Evolutionary conservation across 352 stramenopile species (phyloP).

Genomic region (Globisporangium apiculatum): DNA sequence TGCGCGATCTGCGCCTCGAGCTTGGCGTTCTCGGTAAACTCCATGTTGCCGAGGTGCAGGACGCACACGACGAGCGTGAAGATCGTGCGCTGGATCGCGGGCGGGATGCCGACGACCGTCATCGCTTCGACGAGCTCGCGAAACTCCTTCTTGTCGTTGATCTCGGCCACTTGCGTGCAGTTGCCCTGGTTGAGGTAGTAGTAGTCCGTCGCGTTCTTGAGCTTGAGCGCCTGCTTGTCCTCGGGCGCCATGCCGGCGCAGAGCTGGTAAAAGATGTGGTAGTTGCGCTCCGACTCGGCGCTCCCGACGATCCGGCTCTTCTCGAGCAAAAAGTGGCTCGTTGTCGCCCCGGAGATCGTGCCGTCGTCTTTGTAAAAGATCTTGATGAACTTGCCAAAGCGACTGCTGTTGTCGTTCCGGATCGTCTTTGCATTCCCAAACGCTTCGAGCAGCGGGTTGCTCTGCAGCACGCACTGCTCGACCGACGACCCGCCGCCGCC

Average conservation of each 20-base stretch:
- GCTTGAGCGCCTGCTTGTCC: constrained; percentile 67
- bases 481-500: constrained; percentile 42
- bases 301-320: constrained; percentile 96
- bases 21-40: constrained; percentile 86
- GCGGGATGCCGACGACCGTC: constrained; percentile 85
- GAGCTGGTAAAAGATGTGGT: constrained; percentile 99
- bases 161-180: constrained; percentile 88
- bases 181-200: constrained; percentile 92
- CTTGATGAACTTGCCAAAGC: constrained; percentile 96
- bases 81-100: constrained; percentile 90
- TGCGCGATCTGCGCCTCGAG: constrained; percentile 65
- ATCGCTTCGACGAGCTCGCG: constrained; percentile 91
- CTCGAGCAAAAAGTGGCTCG: constrained; percentile 97
- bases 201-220: constrained; percentile 88
- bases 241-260: constrained; percentile 71
- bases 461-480: constrained; percentile 89
- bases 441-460: constrained; percentile 89
- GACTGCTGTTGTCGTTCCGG: constrained; percentile 95
- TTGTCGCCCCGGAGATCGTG: constrained; percentile 88
- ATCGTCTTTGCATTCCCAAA: constrained; percentile 94
- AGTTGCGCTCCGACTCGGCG: constrained; percentile 93
- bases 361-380: constrained; percentile 91
- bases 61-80: constrained; percentile 95
- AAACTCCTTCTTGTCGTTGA: constrained; percentile 94
- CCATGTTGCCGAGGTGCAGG: constrained; percentile 96